These are phyloP conservation scores for Candida pseudofarinosa DNA, from an alignment of 805 yeast genomes.

Conservation along the genomic window DNA sequence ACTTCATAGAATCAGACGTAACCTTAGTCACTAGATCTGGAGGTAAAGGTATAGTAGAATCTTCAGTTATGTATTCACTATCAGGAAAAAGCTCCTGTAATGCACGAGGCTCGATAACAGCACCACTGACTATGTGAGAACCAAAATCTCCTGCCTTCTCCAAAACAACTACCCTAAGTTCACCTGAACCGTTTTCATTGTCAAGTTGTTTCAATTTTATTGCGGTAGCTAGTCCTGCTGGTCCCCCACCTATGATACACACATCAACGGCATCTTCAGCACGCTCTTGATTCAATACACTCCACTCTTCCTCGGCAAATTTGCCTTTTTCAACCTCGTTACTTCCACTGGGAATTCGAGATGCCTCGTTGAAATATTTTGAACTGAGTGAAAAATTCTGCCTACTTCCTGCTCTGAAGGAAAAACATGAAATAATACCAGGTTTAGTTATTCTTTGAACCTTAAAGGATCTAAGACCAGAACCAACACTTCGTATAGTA, in stretches of 20 bases:
- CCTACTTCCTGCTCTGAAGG: neutral
- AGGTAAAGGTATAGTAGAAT: slow-evolving; percentile 69
- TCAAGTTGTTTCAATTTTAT: slow-evolving; percentile 85
- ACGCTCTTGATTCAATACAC: slow-evolving; percentile 55
- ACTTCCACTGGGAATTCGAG: neutral
- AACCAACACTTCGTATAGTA: neutral
- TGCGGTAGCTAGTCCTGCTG: slow-evolving; percentile 95
- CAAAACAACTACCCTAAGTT: slow-evolving; percentile 77
- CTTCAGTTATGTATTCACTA: slow-evolving; percentile 47
- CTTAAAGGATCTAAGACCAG: neutral
- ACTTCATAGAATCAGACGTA: slow-evolving; percentile 68
- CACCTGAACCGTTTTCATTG: slow-evolving; percentile 55
- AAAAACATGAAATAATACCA: neutral
- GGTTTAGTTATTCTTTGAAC: neutral
- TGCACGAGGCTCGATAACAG: slow-evolving; percentile 88
- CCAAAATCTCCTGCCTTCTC: slow-evolving; percentile 96
- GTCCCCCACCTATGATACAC: slow-evolving; percentile 96
- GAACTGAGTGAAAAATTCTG: neutral
- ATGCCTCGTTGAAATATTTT: neutral
- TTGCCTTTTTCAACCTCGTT: neutral
- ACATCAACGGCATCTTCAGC: slow-evolving; percentile 88
- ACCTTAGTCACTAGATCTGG: slow-evolving; percentile 72
- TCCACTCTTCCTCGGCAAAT: slow-evolving; percentile 39
- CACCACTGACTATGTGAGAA: slow-evolving; percentile 88
- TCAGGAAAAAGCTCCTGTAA: slow-evolving; percentile 79